Evolutionary conservation across 2,329 filamentous ascomycete species (phyloP).

Genomic region (Pyricularia sp.): DNA sequence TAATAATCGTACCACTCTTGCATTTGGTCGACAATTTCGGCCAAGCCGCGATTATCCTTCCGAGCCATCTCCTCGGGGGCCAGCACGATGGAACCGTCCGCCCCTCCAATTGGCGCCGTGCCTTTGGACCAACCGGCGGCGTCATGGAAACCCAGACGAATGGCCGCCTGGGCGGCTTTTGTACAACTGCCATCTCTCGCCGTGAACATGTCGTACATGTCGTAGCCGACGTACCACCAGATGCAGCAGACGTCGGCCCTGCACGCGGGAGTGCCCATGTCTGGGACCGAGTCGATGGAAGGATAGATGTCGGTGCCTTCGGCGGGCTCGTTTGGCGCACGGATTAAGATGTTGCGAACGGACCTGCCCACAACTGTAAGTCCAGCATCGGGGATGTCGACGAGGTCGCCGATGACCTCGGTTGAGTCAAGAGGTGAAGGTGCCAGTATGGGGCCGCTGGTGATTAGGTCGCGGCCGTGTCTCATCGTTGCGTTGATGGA

Average conservation of each 20-base stretch:
- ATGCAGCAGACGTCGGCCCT: conserved; percentile 16
- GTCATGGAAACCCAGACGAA: conserved; percentile 32
- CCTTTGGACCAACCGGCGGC: conserved; percentile 25
- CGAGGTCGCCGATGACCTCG: conserved; percentile 26
- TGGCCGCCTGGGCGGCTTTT: conserved; percentile 24
- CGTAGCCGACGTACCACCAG: conserved; percentile 23
- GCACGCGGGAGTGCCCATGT: conserved; percentile 13
- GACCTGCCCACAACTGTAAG: conserved; percentile 21
- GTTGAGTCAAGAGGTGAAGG: conserved; percentile 19
- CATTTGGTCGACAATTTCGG: conserved; percentile 24
- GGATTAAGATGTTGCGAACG: conserved; percentile 25
- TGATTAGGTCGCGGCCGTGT: neutral
- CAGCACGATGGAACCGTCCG: conserved; percentile 29
- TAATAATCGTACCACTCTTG: conserved; percentile 24
- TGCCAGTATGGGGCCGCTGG: neutral
- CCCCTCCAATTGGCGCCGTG: conserved; percentile 24
- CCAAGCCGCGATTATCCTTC: conserved; percentile 28
- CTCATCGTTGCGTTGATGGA: neutral
- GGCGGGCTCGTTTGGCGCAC: conserved; percentile 11
- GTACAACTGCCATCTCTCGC: conserved; percentile 20
- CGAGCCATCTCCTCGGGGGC: conserved; percentile 21
- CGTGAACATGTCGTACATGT: conserved; percentile 21
- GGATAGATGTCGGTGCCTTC: conserved; percentile 10
- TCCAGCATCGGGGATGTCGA: conserved; percentile 14
- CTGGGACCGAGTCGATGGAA: conserved; percentile 8